These are phyloP conservation scores for Hordeum pubiflorum DNA, from an alignment of 202 grass and related monocot species.

Conservation along the genomic window DNA sequence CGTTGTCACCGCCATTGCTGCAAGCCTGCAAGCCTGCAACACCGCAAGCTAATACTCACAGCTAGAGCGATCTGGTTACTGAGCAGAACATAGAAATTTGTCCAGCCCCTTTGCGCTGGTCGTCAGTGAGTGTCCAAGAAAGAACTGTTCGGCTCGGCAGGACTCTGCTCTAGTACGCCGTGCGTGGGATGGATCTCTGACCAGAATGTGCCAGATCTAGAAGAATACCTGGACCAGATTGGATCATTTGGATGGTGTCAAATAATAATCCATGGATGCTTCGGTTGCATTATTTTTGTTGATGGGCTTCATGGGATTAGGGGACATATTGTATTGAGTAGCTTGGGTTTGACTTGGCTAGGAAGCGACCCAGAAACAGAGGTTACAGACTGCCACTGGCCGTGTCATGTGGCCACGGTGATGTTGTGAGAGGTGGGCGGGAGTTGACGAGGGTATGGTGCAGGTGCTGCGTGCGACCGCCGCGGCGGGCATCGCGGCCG, in stretches of 20 bases:
- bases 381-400: constrained; percentile 7
- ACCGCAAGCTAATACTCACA: neutral
- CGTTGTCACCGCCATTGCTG: constrained; percentile 11
- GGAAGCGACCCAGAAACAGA: constrained; percentile 37
- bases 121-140: neutral
- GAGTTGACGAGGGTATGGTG: constrained; percentile 24
- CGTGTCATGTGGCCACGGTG: neutral
- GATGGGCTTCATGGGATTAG: neutral
- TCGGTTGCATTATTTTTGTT: neutral
- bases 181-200: constrained; percentile 19
- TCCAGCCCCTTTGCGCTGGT: neutral
- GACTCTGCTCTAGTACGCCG: neutral
- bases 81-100: constrained; percentile 1
- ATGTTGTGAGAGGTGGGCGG: neutral
- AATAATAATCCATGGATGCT: neutral
- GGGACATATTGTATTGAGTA: constrained; percentile 24
- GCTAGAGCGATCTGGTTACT: neutral
- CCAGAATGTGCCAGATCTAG: constrained; percentile 44
- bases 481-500: constrained; percentile 55
- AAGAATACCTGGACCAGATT: constrained; percentile 32
- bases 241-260: neutral
- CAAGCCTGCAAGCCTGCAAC: neutral
- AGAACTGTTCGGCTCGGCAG: neutral
- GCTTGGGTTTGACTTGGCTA: constrained; percentile 29
- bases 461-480: constrained; percentile 33